These are phyloP conservation scores for Xylariomycetidae sp. DNA, from an alignment of 2,329 filamentous ascomycete species.

Conservation along the genomic window DNA sequence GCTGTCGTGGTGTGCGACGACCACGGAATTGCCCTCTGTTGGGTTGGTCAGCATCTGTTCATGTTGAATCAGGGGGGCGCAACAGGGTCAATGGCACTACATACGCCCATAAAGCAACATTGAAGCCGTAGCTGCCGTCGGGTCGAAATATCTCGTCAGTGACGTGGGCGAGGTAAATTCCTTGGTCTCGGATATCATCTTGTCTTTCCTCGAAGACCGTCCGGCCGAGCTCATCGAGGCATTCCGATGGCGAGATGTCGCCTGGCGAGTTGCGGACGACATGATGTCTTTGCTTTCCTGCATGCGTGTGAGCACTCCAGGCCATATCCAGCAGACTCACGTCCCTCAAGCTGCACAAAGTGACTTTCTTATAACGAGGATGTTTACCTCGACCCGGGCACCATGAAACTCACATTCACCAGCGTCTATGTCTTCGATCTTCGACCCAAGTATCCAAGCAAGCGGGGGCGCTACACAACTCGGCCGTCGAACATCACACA, in stretches of 20 bases:
- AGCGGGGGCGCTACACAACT: conserved; percentile 36
- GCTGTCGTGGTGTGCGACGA: conserved; percentile 90
- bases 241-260: conserved; percentile 53
- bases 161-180: conserved; percentile 47
- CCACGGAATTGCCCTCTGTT: conserved; percentile 65
- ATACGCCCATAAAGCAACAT: conserved; percentile 76
- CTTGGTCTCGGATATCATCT: conserved; percentile 36
- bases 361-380: too few species aligned
- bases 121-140: conserved; percentile 85
- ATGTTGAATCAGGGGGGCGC: conserved; percentile 1
- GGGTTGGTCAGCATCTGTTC: conserved; percentile 20
- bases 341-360: too few species aligned
- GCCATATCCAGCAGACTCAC: too few species aligned
- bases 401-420: conserved; percentile 24
- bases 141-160: conserved; percentile 63
- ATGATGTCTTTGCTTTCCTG: too few species aligned
- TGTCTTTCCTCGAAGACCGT: conserved; percentile 46
- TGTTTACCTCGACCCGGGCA: too few species aligned
- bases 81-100: conserved; percentile 10
- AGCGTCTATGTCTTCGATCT: conserved; percentile 25
- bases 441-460: conserved; percentile 35
- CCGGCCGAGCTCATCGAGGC: conserved; percentile 52
- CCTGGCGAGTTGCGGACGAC: conserved; percentile 47
- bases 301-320: too few species aligned
- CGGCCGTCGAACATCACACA: conserved; percentile 37